These are phyloP conservation scores for Filosporella fistucella DNA, from an alignment of 495 filamentous ascomycete species.

Conservation along the genomic window DNA sequence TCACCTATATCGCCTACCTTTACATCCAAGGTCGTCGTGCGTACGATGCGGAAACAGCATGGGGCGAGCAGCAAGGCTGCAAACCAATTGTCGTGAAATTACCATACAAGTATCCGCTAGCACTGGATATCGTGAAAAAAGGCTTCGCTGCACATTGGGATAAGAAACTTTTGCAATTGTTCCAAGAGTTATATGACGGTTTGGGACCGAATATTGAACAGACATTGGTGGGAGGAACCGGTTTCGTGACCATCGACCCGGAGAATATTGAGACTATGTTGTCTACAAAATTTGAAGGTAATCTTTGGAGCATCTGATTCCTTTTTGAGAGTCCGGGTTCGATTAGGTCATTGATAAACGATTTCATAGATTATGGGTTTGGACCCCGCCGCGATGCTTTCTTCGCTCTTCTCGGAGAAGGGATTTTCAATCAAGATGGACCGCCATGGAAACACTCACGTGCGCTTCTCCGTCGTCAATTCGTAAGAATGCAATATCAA, in stretches of 20 bases:
- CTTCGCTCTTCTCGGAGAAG: constrained; percentile 58
- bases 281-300: constrained; percentile 56
- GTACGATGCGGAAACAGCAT: no score
- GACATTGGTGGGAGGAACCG: constrained; percentile 21
- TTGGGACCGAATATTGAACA: constrained; percentile 25
- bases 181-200: constrained; percentile 25
- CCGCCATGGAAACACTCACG: constrained; percentile 48
- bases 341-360: constrained; percentile 35
- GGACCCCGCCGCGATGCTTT: constrained; percentile 36
- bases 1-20: no score
- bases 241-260: constrained; percentile 54
- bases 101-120: constrained; percentile 29
- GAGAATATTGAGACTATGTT: constrained; percentile 71
- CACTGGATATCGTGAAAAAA: constrained; percentile 31
- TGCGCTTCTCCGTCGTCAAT: constrained; percentile 34
- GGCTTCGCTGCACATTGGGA: constrained; percentile 26
- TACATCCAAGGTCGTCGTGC: no score
- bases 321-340: no score
- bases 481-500: constrained; percentile 40
- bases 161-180: constrained; percentile 27
- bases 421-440: constrained; percentile 68
- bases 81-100: no score
- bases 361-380: constrained; percentile 46
- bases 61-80: no score
- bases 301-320: constrained; percentile 34